These are phyloP conservation scores for Chlorella vulgaris DNA, from an alignment of 139 green algal species.

Conservation along the genomic window DNA sequence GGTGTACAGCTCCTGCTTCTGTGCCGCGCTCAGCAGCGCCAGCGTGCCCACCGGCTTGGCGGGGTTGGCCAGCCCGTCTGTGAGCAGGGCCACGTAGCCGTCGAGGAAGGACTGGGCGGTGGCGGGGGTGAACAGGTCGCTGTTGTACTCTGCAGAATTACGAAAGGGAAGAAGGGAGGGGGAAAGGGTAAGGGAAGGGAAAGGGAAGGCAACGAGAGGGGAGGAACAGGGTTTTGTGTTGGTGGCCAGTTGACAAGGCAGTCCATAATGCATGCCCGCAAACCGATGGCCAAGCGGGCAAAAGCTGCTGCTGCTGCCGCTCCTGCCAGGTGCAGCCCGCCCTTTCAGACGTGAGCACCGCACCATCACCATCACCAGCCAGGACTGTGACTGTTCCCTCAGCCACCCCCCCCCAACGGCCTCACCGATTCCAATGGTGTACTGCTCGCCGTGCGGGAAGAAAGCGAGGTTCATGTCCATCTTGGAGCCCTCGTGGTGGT, in stretches of 20 bases:
- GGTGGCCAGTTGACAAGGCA: too few species aligned
- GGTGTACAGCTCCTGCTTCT: not conserved
- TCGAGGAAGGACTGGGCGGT: not conserved
- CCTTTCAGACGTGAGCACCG: too few species aligned
- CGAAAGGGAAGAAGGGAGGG: too few species aligned
- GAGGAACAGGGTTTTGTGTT: too few species aligned
- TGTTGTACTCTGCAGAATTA: not conserved
- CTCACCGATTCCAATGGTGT: not conserved
- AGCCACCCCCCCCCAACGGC: not conserved
- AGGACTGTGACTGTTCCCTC: too few species aligned
- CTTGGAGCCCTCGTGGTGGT: not conserved
- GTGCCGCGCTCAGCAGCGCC: not conserved
- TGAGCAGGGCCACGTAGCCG: not conserved
- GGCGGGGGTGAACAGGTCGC: not conserved
- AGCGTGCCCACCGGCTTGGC: not conserved
- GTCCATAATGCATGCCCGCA: too few species aligned
- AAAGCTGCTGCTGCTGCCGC: too few species aligned
- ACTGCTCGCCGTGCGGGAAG: not conserved
- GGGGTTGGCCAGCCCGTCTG: not conserved
- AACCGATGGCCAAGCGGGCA: too few species aligned
- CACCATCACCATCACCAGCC: too few species aligned
- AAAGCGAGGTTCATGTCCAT: not conserved
- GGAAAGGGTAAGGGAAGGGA: too few species aligned
- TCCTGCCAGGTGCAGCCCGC: too few species aligned
- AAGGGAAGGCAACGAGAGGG: too few species aligned